Evolutionary conservation across 805 yeast species (phyloP).

Genomic region (Hanseniaspora osmophila): DNA sequence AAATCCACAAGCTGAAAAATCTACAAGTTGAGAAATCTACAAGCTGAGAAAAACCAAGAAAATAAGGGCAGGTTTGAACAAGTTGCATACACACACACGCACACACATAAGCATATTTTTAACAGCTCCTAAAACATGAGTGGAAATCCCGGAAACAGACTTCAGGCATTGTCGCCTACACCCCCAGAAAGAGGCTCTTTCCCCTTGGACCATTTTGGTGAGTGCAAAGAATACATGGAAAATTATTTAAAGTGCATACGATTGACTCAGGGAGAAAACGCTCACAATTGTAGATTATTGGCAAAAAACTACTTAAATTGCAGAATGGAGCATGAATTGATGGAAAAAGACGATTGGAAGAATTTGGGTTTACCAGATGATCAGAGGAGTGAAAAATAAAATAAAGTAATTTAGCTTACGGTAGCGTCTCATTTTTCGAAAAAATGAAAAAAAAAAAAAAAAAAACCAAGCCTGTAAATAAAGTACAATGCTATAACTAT

Average conservation of each 20-base stretch:
- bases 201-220: slow-evolving; percentile 81
- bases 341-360: slow-evolving; percentile 46
- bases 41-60: no score
- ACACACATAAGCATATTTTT: no score
- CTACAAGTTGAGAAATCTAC: no score
- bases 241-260: slow-evolving; percentile 68
- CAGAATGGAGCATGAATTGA: slow-evolving; percentile 68
- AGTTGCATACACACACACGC: no score
- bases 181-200: slow-evolving; percentile 96
- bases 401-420: background rate
- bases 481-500: no score
- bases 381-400: slow-evolving; percentile 1
- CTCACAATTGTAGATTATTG: slow-evolving; percentile 75
- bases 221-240: slow-evolving; percentile 64
- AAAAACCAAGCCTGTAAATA: no score
- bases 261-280: slow-evolving; percentile 65
- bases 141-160: slow-evolving; percentile 33
- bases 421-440: no score
- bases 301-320: slow-evolving; percentile 77
- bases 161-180: slow-evolving; percentile 51
- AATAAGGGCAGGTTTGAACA: no score
- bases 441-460: no score
- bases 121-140: slow-evolving; percentile 11
- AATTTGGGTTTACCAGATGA: slow-evolving; percentile 50
- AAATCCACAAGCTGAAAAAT: no score